These are phyloP conservation scores for Cystobasidium pallidum DNA, from an alignment of 1,284 basidiomycete species.

Conservation along the genomic window DNA sequence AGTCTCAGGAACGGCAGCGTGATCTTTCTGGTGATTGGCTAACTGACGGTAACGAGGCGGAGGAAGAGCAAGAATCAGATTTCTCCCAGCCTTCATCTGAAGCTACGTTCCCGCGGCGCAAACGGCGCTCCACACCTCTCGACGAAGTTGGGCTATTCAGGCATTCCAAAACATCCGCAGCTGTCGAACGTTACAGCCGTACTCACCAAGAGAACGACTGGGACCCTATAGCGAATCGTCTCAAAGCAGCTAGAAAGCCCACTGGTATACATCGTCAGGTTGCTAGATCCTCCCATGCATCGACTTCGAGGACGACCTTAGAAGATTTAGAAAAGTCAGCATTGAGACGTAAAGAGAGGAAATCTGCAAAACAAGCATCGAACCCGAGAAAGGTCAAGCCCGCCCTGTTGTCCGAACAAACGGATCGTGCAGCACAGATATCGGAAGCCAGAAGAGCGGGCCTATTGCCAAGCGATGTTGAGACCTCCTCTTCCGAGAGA, in stretches of 20 bases:
- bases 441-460: constrained; percentile 6
- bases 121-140: neutral
- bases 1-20: neutral
- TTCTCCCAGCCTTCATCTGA: constrained; percentile 16
- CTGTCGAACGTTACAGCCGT: constrained; percentile 21
- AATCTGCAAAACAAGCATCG: neutral
- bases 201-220: constrained; percentile 19
- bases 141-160: too few species aligned
- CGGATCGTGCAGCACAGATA: constrained; percentile 13
- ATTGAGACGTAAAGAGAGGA: neutral
- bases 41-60: neutral
- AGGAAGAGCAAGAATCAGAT: constrained; percentile 17
- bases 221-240: constrained; percentile 18
- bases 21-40: constrained; percentile 22
- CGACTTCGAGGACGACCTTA: constrained; percentile 1
- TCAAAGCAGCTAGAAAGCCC: constrained; percentile 20
- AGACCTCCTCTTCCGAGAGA: constrained; percentile 19
- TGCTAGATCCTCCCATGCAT: neutral
- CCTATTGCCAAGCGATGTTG: constrained; percentile 27
- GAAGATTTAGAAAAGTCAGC: constrained; percentile 12
- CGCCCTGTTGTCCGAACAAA: neutral
- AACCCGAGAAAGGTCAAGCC: neutral
- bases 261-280: neutral
- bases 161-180: neutral
- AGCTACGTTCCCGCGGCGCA: neutral